Evolutionary conservation across 2,329 filamentous ascomycete genomes (phyloP).

Genomic region (Fusarium oligoseptatum): DNA sequence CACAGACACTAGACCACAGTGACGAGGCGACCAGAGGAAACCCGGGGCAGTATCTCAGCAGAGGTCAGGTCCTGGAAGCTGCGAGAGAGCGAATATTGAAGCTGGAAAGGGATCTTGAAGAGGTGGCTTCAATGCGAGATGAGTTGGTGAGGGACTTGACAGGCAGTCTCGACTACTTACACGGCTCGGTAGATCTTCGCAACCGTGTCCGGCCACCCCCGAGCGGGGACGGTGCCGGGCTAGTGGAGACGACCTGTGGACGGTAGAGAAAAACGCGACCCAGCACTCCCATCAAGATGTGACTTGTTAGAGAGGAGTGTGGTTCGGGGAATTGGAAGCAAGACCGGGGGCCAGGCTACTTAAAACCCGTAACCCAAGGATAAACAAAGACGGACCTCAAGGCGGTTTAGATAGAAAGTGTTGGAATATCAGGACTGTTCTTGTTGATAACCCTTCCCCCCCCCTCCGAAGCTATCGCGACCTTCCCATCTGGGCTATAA

Average conservation of each 20-base stretch:
- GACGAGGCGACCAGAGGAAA: background rate
- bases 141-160: background rate
- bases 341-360: too few species aligned
- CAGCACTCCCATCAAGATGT: too few species aligned
- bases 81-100: background rate
- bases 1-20: background rate
- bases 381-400: background rate
- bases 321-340: too few species aligned
- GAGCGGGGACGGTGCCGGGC: too few species aligned
- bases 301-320: too few species aligned
- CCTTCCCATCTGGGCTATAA: background rate
- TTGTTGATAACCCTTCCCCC: background rate
- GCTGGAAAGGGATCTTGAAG: background rate
- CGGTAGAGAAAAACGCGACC: too few species aligned
- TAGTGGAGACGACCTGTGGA: too few species aligned
- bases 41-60: background rate
- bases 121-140: background rate
- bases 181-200: too few species aligned
- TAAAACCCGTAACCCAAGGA: too few species aligned
- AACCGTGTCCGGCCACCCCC: too few species aligned
- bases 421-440: background rate
- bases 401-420: background rate
- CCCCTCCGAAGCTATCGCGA: background rate
- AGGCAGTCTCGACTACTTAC: too few species aligned
- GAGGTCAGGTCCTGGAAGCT: background rate